These are phyloP conservation scores for Sclerotinia spermophila DNA, from an alignment of 2,329 filamentous ascomycete genomes.

Conservation along the genomic window DNA sequence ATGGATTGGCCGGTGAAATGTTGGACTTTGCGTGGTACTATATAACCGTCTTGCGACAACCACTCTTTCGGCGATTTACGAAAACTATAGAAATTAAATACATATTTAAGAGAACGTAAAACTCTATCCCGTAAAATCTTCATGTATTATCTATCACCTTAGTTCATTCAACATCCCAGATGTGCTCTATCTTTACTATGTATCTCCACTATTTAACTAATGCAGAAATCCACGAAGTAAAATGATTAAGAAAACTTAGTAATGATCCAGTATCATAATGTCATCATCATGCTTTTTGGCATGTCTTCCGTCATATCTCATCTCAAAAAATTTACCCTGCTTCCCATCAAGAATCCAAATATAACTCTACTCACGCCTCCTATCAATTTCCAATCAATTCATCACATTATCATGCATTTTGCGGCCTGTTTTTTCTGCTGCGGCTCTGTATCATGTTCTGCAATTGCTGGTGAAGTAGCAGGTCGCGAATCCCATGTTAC, in stretches of 20 bases:
- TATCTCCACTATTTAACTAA: background rate
- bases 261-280: background rate
- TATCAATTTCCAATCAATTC: background rate
- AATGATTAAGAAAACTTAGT: background rate
- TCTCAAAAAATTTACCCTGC: background rate
- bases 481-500: conserved; percentile 33
- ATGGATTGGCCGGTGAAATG: background rate
- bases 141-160: background rate
- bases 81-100: background rate
- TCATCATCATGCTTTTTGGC: background rate
- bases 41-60: background rate
- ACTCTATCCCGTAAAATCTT: background rate
- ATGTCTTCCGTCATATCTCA: background rate
- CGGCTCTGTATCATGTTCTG: background rate
- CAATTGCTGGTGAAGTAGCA: conserved; percentile 21
- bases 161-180: background rate
- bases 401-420: conserved; percentile 2
- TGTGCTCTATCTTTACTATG: background rate
- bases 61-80: background rate
- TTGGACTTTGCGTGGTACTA: background rate
- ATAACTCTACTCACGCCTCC: background rate
- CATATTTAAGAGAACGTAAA: background rate
- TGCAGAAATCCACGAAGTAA: background rate
- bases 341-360: background rate
- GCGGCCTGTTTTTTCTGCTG: background rate